These are phyloP conservation scores for Hypoxylon sp. DNA, from an alignment of 2,329 filamentous ascomycete genomes.

Conservation along the genomic window DNA sequence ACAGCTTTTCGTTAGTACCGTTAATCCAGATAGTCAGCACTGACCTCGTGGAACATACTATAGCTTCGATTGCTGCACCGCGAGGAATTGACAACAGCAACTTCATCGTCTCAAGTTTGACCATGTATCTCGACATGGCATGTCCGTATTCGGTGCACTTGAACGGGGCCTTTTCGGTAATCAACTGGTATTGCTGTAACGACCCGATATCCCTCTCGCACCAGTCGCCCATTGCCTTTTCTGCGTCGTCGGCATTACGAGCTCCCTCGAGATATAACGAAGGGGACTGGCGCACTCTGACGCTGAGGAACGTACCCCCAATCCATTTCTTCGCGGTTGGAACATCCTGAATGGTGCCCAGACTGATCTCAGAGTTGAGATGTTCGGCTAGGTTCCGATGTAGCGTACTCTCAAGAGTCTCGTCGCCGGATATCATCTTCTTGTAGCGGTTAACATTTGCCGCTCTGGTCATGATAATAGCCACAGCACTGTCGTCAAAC, in stretches of 20 bases:
- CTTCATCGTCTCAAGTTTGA: slow-evolving; percentile 83
- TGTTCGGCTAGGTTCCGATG: slow-evolving; percentile 84
- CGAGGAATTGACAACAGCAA: slow-evolving; percentile 68
- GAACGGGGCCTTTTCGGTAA: slow-evolving; percentile 59
- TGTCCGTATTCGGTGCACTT: slow-evolving; percentile 75
- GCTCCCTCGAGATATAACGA: slow-evolving; percentile 71
- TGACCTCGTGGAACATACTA: slow-evolving; percentile 60
- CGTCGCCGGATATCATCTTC: slow-evolving; percentile 74
- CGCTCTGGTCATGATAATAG: slow-evolving; percentile 80
- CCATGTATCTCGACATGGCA: slow-evolving; percentile 84
- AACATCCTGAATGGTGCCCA: slow-evolving; percentile 74
- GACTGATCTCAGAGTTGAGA: slow-evolving; percentile 81
- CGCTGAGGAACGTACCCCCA: slow-evolving; percentile 77
- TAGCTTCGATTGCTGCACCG: slow-evolving; percentile 68
- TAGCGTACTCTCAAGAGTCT: slow-evolving; percentile 78
- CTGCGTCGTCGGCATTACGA: slow-evolving; percentile 57
- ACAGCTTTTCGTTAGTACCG: slow-evolving; percentile 12
- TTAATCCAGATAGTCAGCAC: background rate
- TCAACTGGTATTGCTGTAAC: slow-evolving; percentile 67
- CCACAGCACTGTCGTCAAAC: slow-evolving; percentile 78
- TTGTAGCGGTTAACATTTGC: slow-evolving; percentile 72
- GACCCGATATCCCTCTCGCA: slow-evolving; percentile 73
- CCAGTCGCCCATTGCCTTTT: slow-evolving; percentile 73
- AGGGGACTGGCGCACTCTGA: slow-evolving; percentile 76
- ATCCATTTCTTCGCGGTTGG: slow-evolving; percentile 77